Evolutionary conservation across 805 yeast species (phyloP).

Genomic region (Gaillardinia entomophila): DNA sequence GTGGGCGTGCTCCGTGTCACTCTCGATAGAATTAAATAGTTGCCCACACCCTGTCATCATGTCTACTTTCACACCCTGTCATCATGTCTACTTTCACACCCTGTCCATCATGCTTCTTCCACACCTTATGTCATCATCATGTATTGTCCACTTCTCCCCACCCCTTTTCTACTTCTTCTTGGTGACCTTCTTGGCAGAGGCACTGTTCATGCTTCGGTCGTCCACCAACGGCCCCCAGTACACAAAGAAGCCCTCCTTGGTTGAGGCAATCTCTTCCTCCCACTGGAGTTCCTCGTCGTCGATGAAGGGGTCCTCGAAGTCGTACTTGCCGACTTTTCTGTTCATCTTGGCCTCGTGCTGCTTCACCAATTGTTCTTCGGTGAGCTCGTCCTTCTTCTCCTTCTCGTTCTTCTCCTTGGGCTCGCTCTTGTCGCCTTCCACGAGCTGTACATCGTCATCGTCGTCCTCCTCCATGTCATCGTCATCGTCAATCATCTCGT

Average conservation of each 20-base stretch:
- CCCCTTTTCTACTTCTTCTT: slow-evolving; percentile 14
- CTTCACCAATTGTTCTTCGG: slow-evolving; percentile 39
- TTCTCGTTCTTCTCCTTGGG: slow-evolving; percentile 15
- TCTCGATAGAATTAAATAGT: slow-evolving; percentile 23
- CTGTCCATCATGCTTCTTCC: not conserved
- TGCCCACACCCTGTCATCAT: not conserved
- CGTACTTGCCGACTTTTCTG: slow-evolving; percentile 85
- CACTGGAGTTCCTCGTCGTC: slow-evolving; percentile 89
- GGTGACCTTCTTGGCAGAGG: slow-evolving; percentile 17
- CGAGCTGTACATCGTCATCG: slow-evolving; percentile 29
- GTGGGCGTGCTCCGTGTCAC: slow-evolving; percentile 29
- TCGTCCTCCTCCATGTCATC: slow-evolving; percentile 41
- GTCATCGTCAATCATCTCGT: slow-evolving; percentile 46
- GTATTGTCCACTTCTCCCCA: no score
- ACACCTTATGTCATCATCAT: no score
- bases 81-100: not conserved
- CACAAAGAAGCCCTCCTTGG: slow-evolving; percentile 93
- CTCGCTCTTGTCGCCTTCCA: slow-evolving; percentile 6
- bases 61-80: not conserved
- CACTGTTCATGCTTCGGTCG: slow-evolving; percentile 19
- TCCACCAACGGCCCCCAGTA: slow-evolving; percentile 88
- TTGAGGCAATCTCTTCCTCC: slow-evolving; percentile 91
- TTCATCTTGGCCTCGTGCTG: slow-evolving; percentile 46
- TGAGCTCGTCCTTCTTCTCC: slow-evolving; percentile 16
- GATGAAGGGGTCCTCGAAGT: slow-evolving; percentile 88